Base-by-base conservation (phyloP, 192 early-diverging fungal species). In the Geosiphon pyriformis region DNA sequence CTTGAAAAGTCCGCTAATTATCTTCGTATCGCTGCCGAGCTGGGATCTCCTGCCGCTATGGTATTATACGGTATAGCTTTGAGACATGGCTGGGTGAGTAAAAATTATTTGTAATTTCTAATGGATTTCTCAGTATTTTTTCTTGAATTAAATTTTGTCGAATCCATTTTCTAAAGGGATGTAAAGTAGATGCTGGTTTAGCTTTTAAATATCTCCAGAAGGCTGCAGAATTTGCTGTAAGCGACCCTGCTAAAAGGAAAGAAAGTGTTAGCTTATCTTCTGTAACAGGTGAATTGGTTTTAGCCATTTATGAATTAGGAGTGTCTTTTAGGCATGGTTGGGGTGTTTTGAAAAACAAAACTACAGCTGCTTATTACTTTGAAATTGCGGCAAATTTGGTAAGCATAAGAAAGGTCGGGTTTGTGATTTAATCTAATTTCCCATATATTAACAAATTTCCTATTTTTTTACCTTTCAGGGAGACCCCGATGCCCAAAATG, bases 251-350 rank as follows among this genome's bases (percentile, higher is more conserved):
- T 27, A 80, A 80, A 31, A 78, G 82, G 57, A 75, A 82, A 60
- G 74, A 82, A 47, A 74, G 77, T 0, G 80, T 83, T 33, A 81
- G 80, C 0, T 70, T 62, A 27, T 81, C 81, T 3, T 81, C 87
- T 26, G 81, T 84, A 35, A 83, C 80, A 55, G 81, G 85, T 22
- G 89, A 88, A 65, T 61, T 91, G 61, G 82, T 85, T 1, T 77
- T 91, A 70, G 88, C 90, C 1, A 89, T 92, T 34, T 89, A 89
- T 68, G 90, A 92, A 68, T 77, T 92, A 0, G 90, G 89, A 0
- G 79, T 88, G 62, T 87, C 87, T 72, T 92, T 88, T 69, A 81
- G 85, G 53, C 89, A 92, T 73, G 90, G 89, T 22, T 89, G 89
- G 88, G 90, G 90, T 37, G 88, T 87, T 25, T 79, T 84, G 37